Base-by-base conservation (phyloP, 805 yeast genomes). In the Ogataea parapolymorpha region DNA sequence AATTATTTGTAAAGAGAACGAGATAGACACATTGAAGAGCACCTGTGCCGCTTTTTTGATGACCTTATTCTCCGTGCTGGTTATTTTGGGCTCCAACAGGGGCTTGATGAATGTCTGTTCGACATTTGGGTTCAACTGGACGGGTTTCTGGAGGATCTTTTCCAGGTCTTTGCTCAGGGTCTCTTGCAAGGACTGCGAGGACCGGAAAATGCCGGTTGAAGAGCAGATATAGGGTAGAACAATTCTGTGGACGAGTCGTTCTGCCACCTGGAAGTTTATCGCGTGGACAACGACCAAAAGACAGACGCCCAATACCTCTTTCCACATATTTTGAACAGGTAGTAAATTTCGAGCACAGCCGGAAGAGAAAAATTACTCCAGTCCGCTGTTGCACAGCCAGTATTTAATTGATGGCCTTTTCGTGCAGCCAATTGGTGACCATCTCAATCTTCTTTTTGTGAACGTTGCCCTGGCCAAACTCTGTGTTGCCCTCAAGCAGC, bases 351-450 rank as follows among this genome's bases (percentile, higher is more conserved):
- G 13, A 11, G 32, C 36, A 30, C 25, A 8, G 24, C 24, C 17
- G 22, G 20, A 16, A 31, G n/a, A 12, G 16, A 17, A 32, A 26
- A 34, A 11, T 11, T 15, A 14, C 22, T 7, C 27, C 20, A 14
- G 29, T 24, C 11, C 10, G 27, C 20, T 10, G 14, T n/a, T 2
- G 37, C 42, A 31, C 42, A 22, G 42, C 36, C 36, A 20, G 31
- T 5, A 6, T 24, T 22, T 24, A 68, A 48, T 85, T 85, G 20
- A 81, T 84, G 11, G 82, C 82, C 51, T 76, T 72, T 58, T 82
- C 90, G 48, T 79, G 82, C 25, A 90, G 69, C 96, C 96, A 90
- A 48, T 80, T 72, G 48, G 74, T 77, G 88, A 95, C 85, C 14
- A 65, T 65, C 4, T 66, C 73, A 26, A 75, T 63, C 24, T 81